A percentile compares a stretch with the other conserved stretches of the same genome.
These are phyloP conservation scores for Suillus hirtellus DNA, from an alignment of 768 basidiomycete species.

Conservation along the genomic window DNA sequence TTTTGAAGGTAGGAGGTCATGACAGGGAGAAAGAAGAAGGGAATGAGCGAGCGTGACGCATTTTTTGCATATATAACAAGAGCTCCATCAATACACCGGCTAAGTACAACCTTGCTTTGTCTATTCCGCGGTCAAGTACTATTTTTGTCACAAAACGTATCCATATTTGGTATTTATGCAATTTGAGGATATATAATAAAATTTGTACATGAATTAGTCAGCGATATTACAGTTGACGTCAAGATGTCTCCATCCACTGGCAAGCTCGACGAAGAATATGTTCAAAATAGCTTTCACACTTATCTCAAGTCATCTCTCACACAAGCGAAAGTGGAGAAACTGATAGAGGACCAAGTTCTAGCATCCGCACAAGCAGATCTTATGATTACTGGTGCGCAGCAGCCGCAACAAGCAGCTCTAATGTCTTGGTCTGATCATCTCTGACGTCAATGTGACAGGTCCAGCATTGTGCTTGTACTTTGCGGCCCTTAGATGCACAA, in stretches of 20 bases:
- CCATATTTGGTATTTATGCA: not conserved
- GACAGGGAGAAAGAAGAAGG: slow-evolving; percentile 5
- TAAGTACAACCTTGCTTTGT: not conserved
- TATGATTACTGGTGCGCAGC: slow-evolving; percentile 76
- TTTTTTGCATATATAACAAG: slow-evolving; percentile 4
- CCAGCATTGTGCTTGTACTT: slow-evolving; percentile 86
- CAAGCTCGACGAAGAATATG: slow-evolving; percentile 59
- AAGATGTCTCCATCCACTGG: not conserved
- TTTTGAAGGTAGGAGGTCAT: slow-evolving; percentile 38
- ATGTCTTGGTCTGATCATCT: not conserved
- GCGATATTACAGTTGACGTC: slow-evolving; percentile 1
- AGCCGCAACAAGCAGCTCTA: not conserved
- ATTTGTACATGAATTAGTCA: not conserved
- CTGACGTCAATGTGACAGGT: slow-evolving; percentile 38
- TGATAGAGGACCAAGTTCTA: slow-evolving; percentile 72
- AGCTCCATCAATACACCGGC: slow-evolving; percentile 1
- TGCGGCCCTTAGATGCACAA: slow-evolving; percentile 74
- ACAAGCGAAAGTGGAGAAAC: slow-evolving; percentile 72
- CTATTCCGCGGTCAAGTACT: not conserved
- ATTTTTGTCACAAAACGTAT: not conserved
- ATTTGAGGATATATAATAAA: not conserved
- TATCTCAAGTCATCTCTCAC: slow-evolving; percentile 79
- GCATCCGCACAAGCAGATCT: slow-evolving; percentile 80
- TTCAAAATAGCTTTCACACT: slow-evolving; percentile 80
- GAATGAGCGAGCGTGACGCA: not conserved